Conservation (phyloP, 768 basidiomycete genomes). For the Termitomyces sp. region DNA sequence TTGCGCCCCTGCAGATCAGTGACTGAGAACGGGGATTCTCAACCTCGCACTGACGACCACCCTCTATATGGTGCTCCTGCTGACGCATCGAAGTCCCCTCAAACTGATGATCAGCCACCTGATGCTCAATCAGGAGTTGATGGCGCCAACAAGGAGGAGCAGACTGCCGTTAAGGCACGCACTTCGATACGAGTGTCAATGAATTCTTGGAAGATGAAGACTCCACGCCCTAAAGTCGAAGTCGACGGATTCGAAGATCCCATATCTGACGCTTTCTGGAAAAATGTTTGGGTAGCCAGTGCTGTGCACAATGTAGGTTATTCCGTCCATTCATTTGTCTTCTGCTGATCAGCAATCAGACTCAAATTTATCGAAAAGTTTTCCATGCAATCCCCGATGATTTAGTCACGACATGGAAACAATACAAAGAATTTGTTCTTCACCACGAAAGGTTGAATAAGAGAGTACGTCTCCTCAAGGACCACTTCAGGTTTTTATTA, state of each 20-base stretch:
- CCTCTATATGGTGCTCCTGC: conserved; percentile 52
- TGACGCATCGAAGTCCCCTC: conserved; percentile 36
- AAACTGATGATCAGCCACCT: conserved; percentile 41
- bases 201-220: conserved; percentile 56
- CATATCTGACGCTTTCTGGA: conserved; percentile 83
- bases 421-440: conserved; percentile 78
- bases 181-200: conserved; percentile 50
- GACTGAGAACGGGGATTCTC: conserved; percentile 11
- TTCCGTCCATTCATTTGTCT: conserved; percentile 3
- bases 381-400: conserved; percentile 95
- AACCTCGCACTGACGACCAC: conserved; percentile 34
- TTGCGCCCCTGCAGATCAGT: neutral
- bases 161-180: conserved; percentile 41
- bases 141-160: conserved; percentile 44
- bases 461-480: conserved; percentile 37
- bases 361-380: conserved; percentile 92
- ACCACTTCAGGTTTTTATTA: neutral
- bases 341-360: conserved; percentile 39
- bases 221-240: conserved; percentile 65
- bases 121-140: conserved; percentile 37
- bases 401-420: conserved; percentile 90
- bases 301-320: conserved; percentile 81
- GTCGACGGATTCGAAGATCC: conserved; percentile 86
- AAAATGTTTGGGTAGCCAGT: conserved; percentile 79
- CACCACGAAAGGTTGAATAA: conserved; percentile 73